Evolutionary conservation across 2,329 filamentous ascomycete genomes (phyloP).

Genomic region (Ophiostoma ulmi): DNA sequence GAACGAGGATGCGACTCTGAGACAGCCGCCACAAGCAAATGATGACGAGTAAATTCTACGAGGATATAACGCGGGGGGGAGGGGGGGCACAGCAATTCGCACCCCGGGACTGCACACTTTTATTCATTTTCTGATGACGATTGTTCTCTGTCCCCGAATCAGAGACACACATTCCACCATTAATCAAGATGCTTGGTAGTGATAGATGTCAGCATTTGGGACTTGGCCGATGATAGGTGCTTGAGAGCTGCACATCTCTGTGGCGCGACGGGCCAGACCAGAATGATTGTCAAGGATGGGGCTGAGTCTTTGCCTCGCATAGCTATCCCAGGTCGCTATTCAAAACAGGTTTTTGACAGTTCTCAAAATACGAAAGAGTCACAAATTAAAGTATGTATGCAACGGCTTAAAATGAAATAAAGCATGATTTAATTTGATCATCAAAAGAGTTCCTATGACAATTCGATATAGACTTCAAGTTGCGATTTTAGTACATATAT

Average conservation of each 20-base stretch:
- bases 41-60: neutral
- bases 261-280: neutral
- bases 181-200: neutral
- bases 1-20: neutral
- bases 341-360: neutral
- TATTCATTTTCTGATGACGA: neutral
- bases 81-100: neutral
- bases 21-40: neutral
- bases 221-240: neutral
- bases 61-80: neutral
- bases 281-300: neutral
- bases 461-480: no score
- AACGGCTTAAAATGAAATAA: neutral
- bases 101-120: neutral
- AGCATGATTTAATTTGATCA: no score
- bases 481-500: no score
- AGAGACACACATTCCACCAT: neutral
- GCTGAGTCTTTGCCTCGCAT: neutral
- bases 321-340: neutral
- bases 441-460: no score
- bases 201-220: neutral
- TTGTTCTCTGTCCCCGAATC: neutral
- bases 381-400: neutral
- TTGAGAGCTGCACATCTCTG: neutral
- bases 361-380: neutral